Base-by-base conservation (phyloP, 345 rosid genomes). In the Xanthoceras sorbifolium region DNA sequence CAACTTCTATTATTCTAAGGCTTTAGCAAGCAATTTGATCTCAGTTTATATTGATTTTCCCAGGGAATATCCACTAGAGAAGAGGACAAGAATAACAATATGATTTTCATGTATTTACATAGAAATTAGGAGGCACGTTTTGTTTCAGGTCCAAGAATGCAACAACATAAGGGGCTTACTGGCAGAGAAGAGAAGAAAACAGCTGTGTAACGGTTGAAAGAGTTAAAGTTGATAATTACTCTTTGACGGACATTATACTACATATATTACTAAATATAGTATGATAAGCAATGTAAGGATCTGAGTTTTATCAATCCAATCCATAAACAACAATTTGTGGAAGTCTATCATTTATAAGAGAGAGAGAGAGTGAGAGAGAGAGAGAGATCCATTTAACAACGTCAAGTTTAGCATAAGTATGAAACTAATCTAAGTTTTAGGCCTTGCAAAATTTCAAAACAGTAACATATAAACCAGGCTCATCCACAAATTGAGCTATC, bases 391-490 rank as follows among this genome's bases (percentile, higher is more conserved):
- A 63, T 48, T 63, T 26, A 11, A 50, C 71, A 61, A 36, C 1
- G 70, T 62, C 42, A 55, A 62, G 14, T 48, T 25, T 40, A 9
- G n/a, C 32, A 11, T 14, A 42, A 57, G n/a, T 20, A 46, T 32
- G 29, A 52, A 66, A 26, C 20, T 23, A 14, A 29, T 23, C 15
- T 61, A 48, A 70, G 72, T 64, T 72, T 73, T 66, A 72, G 52
- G 64, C 68, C 66, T 77, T 67, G 22, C 70, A 78, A 82, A 81
- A 86, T 64, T 70, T 87, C 36, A 92, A 80, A 77, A 90, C 92
- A 75, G 93, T 91, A 48, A 95, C 90, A 85, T 86, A 93, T 62
- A 95, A 81, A 67, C 83, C 89, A 73, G 93, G 87, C 42, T 91
- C 94, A 44, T 96, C 97, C 22, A 82, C 81, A 55, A 84, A 93